Percentiles rank a stretch among this genome's conserved stretches.
Conservation (phyloP, 2,329 filamentous ascomycete genomes). For the Decorospora gaudefroyi region DNA sequence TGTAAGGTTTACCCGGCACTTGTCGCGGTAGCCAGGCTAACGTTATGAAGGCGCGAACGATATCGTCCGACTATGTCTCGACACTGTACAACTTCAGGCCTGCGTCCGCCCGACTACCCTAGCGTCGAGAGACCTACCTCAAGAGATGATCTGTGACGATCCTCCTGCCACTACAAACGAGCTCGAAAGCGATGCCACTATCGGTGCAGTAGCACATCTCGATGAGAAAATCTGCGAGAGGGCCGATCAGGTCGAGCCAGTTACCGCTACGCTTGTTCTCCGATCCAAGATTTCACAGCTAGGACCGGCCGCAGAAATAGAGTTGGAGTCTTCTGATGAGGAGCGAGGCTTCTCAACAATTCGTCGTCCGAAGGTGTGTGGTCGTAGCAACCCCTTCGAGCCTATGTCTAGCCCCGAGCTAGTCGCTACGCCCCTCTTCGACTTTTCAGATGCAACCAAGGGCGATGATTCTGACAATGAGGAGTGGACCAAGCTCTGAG, state of each 20-base stretch:
- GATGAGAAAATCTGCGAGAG: background rate
- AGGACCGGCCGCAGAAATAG: constrained; percentile 1
- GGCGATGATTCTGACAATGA: constrained; percentile 19
- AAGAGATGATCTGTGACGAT: constrained; percentile 12
- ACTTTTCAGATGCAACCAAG: constrained; percentile 14
- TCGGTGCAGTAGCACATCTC: background rate
- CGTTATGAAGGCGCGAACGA: constrained; percentile 16
- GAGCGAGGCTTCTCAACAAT: constrained; percentile 34
- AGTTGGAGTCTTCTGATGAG: constrained; percentile 22
- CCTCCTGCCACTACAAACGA: background rate
- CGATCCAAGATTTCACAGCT: constrained; percentile 10
- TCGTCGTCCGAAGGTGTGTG: constrained; percentile 17
- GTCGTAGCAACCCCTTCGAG: background rate
- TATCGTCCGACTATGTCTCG: constrained; percentile 20
- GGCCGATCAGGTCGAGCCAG: constrained; percentile 3
- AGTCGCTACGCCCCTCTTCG: constrained; percentile 4
- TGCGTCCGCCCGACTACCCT: constrained; percentile 8
- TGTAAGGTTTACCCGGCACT: constrained; percentile 35
- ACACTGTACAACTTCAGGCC: constrained; percentile 9
- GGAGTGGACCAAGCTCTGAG: constrained; percentile 16
- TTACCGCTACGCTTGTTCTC: constrained; percentile 16
- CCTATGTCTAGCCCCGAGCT: constrained; percentile 21
- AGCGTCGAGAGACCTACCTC: constrained; percentile 15
- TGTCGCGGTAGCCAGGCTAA: constrained; percentile 4
- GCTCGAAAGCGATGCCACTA: background rate